Base-by-base conservation (phyloP, 108 stramenopile species). In the Hondaea fermentalgiana region DNA sequence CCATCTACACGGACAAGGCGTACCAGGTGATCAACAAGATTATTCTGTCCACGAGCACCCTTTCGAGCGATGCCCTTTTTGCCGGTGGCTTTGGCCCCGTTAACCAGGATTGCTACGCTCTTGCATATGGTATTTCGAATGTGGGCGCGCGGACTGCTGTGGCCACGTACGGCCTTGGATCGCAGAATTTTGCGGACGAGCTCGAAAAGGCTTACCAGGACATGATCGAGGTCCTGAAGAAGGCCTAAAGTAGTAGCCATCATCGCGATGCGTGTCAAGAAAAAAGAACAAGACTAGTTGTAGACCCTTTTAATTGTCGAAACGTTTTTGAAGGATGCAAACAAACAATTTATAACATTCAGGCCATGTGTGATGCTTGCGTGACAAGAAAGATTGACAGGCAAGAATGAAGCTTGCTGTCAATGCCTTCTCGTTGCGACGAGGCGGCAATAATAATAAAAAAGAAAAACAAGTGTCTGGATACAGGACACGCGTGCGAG, bases 61-160 rank as follows among this genome's bases (percentile, higher is more conserved):
- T 89, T 28, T 21, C 47, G 29, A 60, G 59, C 17, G 44, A 42
- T 14, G 89, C 89, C 4, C 89, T 89, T 25, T 89, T 59, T 23
- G 89, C 88, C 10, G 89, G 89, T 5, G 89, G 89, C 44, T 89
- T 89, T 87, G 89, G 89, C 4, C 89, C 89, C 25, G 89, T 89
- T 0, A 44, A 42, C 25, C 49, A 43, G 8, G 88, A 89, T 25
- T 47, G 45, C 44, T 89, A 87, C 76, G 60, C 49, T 3, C 21
- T 89, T 6, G 89, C 88, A 5, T 89, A 89, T 47, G 89, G 89
- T 5, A 89, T 60, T 47, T 87, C 44, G 0, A 19, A 58, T 4
- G 71, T 28, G 5, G 89, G 89, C 58, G 76, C 45, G 5, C 72
- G 88, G 47, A 88, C 88, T n/a, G 23, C 51, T 35, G 76, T 89